These are phyloP conservation scores for Peziza echinospora DNA, from an alignment of 495 filamentous ascomycete species.

Conservation along the genomic window DNA sequence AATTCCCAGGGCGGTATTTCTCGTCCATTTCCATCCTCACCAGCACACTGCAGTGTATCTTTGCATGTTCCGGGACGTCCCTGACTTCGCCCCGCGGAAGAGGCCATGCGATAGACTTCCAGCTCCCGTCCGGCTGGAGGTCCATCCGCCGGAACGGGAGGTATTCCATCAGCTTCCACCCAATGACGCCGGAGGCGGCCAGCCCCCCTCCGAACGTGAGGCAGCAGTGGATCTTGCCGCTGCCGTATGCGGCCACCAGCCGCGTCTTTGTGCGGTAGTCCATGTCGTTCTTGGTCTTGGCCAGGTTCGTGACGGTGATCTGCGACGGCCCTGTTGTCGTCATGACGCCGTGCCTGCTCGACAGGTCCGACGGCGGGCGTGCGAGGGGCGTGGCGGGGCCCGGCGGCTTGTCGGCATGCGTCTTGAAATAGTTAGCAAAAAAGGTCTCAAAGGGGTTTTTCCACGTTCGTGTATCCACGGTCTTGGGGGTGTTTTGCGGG, in stretches of 20 bases:
- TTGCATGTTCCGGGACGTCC: conserved; percentile 50
- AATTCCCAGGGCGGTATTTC: conserved; percentile 55
- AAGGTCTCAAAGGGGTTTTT: neutral
- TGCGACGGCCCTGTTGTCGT: too few relatives aligned
- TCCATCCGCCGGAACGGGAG: conserved; percentile 74
- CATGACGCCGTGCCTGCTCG: too few relatives aligned
- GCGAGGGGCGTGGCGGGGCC: too few relatives aligned
- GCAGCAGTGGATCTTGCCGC: conserved; percentile 52
- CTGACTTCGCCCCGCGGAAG: conserved; percentile 59
- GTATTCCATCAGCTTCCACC: conserved; percentile 71
- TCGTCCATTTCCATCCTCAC: conserved; percentile 43
- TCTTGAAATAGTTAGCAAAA: neutral
- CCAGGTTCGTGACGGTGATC: too few relatives aligned
- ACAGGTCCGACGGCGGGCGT: too few relatives aligned
- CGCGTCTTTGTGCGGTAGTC: conserved; percentile 2
- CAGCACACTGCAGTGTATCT: conserved; percentile 54
- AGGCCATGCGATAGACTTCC: conserved; percentile 45
- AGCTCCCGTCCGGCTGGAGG: conserved; percentile 40
- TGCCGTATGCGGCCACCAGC: conserved; percentile 20
- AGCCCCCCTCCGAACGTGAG: conserved; percentile 46
- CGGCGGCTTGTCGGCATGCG: neutral
- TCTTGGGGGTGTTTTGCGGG: neutral
- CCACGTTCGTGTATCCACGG: neutral
- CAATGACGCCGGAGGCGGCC: conserved; percentile 32
- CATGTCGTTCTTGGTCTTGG: neutral